Base-by-base conservation (phyloP, 2,329 filamentous ascomycete genomes). In the Nemania bipapillata region DNA sequence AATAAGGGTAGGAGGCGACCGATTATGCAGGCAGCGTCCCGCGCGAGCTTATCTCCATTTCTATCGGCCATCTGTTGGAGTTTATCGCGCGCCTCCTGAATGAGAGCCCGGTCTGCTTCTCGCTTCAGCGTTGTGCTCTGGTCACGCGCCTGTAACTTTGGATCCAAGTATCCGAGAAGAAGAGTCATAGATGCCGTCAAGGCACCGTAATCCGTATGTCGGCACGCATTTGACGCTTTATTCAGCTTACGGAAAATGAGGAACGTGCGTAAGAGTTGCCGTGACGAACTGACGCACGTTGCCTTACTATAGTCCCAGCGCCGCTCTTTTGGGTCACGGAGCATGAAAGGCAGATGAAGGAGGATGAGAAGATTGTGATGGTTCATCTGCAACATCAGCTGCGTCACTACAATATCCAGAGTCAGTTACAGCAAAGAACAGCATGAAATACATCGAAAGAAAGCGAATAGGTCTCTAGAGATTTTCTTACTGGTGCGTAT, bases 281-380 rank as follows among this genome's bases (percentile, higher is more conserved):
- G 84, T 55, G 84, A 86, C 5, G 86, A 83, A 11, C 81, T 81
- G 53, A 86, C 76, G 67, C 84, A 85, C 1, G 81, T 82, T 12
- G 81, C 80, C 63, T 83, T 86, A 71, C 83, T 86, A 72, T 85
- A 84, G 22, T 85, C 81, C 63, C 83, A 82, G 17, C 80, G 79
- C 6, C 77, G 76, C 20, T 80, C 79, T 22, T 75, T 72, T 0
- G 78, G 74, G 40, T 81, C 76, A 26, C 80, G 81, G 11, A 88
- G 80, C 76, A 88, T 84, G 68, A 85, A 87, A 0, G 86, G 87
- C 1, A 89, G 79, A 67, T 89, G 86, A 0, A 88, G 80, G 8
- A 86, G 80, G 37, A 85, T 81, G 7, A 87, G 77, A 2, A 88
- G 79, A 37, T 83, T 81, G 71, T 84, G 83, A 68, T 88, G 84